Percentiles rank a stretch among this genome's conserved stretches.
Conservation (phyloP, 2,329 filamentous ascomycete genomes). For the Colletotrichum sp. region DNA sequence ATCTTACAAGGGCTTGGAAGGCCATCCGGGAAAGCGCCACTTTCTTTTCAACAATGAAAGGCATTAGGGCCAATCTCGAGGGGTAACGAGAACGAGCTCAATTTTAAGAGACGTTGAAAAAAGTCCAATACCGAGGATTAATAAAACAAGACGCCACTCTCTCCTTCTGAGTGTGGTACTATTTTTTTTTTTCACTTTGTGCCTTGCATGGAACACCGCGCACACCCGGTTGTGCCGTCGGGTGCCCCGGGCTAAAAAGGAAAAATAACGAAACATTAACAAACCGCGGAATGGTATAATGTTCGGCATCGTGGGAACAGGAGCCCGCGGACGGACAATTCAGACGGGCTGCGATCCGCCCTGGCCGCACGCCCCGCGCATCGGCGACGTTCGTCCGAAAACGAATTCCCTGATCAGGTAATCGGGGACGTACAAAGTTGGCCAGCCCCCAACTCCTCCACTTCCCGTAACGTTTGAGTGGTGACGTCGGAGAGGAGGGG, state of each 20-base stretch:
- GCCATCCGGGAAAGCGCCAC: not conserved
- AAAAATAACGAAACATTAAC: not conserved
- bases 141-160: not conserved
- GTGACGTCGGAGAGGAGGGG: not conserved
- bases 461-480: not conserved
- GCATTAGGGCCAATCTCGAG: not conserved
- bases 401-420: not conserved
- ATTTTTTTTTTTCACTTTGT: not conserved
- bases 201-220: not conserved
- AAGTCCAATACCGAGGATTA: not conserved
- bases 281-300: not conserved
- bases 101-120: not conserved
- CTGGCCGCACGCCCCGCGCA: not conserved
- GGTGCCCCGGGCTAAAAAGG: not conserved
- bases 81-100: not conserved
- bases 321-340: not conserved
- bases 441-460: not conserved
- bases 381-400: not conserved
- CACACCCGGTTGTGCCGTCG: not conserved
- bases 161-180: not conserved
- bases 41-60: not conserved
- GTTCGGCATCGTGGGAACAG: not conserved
- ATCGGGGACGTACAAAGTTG: not conserved
- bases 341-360: not conserved
- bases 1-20: not conserved